These are phyloP conservation scores for Kalanchoe fedtschenkoi DNA, from an alignment of 164 flowering plant species.

Conservation along the genomic window DNA sequence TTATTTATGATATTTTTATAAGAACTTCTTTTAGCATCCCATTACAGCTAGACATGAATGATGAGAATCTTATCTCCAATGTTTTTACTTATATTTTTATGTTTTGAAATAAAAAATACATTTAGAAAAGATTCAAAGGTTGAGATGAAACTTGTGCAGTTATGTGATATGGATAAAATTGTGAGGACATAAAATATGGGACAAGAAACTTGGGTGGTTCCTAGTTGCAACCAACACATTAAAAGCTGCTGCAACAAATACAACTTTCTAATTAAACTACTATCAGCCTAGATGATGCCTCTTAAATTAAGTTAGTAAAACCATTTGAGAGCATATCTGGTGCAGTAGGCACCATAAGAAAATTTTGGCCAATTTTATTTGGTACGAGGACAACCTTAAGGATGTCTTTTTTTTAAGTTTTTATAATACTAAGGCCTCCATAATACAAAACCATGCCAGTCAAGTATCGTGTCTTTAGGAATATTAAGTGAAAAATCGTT, in stretches of 20 bases:
- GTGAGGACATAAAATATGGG: background rate
- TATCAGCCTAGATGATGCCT: background rate
- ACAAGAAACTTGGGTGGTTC: background rate
- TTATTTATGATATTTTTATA: background rate
- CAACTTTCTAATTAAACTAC: background rate
- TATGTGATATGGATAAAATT: background rate
- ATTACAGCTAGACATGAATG: no score
- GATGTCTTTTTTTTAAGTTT: no score
- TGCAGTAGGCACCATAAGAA: background rate
- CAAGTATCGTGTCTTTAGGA: background rate
- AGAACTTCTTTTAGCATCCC: no score
- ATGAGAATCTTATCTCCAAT: no score
- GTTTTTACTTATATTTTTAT: no score
- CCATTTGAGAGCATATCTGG: background rate
- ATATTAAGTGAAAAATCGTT: background rate
- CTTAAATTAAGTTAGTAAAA: background rate
- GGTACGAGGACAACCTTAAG: no score
- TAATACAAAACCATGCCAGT: background rate
- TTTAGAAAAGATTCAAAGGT: no score
- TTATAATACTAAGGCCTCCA: no score
- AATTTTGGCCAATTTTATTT: no score
- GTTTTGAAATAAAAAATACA: no score
- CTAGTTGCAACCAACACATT: background rate
- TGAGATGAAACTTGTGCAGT: no score
- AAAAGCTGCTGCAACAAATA: background rate